Evolutionary conservation across 805 yeast species (phyloP).

Genomic region (Cyberlindnera maclurae): DNA sequence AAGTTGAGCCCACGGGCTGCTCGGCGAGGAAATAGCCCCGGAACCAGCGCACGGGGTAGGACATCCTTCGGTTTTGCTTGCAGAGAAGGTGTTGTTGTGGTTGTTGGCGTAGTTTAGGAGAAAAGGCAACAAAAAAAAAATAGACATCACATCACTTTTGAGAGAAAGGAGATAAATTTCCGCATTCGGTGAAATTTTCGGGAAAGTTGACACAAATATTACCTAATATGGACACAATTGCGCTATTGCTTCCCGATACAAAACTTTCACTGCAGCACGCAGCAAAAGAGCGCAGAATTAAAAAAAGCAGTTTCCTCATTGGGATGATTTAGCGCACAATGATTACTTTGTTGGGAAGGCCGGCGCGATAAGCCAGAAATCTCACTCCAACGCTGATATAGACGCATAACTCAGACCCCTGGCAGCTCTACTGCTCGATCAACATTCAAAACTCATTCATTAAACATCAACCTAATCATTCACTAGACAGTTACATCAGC

Average conservation of each 20-base stretch:
- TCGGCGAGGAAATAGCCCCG: constrained; percentile 48
- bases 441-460: neutral
- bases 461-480: too few relatives aligned
- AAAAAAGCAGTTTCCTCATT: too few relatives aligned
- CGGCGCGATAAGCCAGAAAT: too few relatives aligned
- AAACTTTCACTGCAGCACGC: neutral
- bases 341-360: too few relatives aligned
- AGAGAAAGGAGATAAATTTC: neutral
- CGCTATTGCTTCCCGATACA: too few relatives aligned
- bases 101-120: neutral
- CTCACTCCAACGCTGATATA: too few relatives aligned
- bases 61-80: constrained; percentile 2
- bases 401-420: too few relatives aligned
- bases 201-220: neutral
- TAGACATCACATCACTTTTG: neutral
- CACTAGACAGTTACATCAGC: too few relatives aligned
- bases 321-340: too few relatives aligned
- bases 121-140: neutral
- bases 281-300: too few relatives aligned
- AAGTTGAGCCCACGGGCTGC: constrained; percentile 38
- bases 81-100: neutral
- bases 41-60: constrained; percentile 29
- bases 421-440: neutral
- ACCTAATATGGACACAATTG: neutral
- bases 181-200: neutral